These are phyloP conservation scores for Neopestalotiopsis sp. DNA, from an alignment of 2,329 filamentous ascomycete genomes.

Conservation along the genomic window DNA sequence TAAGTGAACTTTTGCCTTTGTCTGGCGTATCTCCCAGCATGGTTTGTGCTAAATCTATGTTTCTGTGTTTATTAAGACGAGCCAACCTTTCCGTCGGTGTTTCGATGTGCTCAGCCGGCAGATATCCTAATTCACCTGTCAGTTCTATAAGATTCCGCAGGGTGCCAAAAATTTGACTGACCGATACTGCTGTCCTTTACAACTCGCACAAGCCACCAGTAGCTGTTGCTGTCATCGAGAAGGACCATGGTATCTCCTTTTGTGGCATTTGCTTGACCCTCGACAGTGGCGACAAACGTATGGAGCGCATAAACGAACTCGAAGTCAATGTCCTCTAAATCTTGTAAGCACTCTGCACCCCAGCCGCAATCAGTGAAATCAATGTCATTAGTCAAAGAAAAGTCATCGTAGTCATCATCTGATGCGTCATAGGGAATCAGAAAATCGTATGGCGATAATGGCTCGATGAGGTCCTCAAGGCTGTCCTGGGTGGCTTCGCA, in stretches of 20 bases:
- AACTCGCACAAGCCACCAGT: constrained; percentile 98
- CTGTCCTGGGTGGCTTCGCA: constrained; percentile 24
- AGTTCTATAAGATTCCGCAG: background rate
- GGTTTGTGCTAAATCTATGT: constrained; percentile 78
- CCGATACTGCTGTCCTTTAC: constrained; percentile 97
- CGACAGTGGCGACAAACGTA: constrained; percentile 96
- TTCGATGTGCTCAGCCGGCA: constrained; percentile 97
- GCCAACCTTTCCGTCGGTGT: constrained; percentile 94
- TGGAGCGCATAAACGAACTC: constrained; percentile 98
- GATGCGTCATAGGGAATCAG: constrained; percentile 52
- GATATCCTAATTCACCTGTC: constrained; percentile 69
- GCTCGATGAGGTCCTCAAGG: constrained; percentile 31
- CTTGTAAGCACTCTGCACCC: constrained; percentile 85
- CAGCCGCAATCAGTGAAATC: constrained; percentile 74
- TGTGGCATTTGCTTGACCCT: constrained; percentile 96
- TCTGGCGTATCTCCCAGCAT: constrained; percentile 71
- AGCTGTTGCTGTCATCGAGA: constrained; percentile 97
- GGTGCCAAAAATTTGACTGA: constrained; percentile 32
- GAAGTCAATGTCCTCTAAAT: constrained; percentile 98
- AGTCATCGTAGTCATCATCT: constrained; percentile 60
- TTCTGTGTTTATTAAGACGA: constrained; percentile 94
- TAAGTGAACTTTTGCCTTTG: constrained; percentile 82
- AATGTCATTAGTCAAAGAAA: constrained; percentile 56
- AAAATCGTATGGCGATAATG: constrained; percentile 37
- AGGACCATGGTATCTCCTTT: constrained; percentile 99